Percentiles rank a stretch among this genome's conserved stretches.
phyloP scores from a whole-genome alignment of 345 rosid genomes.

The Rhodamnia rubescens region DNA sequence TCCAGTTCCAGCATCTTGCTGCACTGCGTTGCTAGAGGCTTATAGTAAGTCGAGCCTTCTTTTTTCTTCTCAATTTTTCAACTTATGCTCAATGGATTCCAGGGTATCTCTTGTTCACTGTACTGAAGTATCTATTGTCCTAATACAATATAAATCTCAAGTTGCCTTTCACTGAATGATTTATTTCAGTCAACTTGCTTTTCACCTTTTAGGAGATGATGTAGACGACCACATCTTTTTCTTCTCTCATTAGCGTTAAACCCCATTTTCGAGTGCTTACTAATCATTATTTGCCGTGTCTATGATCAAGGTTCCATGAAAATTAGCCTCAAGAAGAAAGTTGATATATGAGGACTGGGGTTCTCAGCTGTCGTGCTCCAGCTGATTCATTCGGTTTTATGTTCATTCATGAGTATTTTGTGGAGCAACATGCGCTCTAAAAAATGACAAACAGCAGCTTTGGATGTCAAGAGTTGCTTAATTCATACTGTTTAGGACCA shows the following conservation, averaged over 20 bases:
- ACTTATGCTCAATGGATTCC: neutral
- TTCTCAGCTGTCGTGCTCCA: neutral
- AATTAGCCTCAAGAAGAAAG: neutral
- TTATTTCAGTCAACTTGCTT: neutral
- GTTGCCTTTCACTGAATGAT: neutral
- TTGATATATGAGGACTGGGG: neutral
- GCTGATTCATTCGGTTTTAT: neutral
- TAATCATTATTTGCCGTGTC: neutral
- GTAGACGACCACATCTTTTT: neutral
- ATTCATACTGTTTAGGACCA: neutral
- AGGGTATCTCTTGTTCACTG: neutral
- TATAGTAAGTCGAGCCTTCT: slow-evolving; percentile 44
- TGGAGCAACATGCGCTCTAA: neutral
- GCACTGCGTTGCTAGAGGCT: slow-evolving; percentile 94
- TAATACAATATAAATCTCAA: neutral
- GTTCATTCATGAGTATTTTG: neutral
- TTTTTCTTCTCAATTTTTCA: neutral
- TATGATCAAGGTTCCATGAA: neutral
- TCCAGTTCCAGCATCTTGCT: slow-evolving; percentile 96
- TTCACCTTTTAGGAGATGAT: neutral
- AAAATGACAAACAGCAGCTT: neutral
- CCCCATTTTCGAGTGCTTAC: neutral
- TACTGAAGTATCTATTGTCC: neutral
- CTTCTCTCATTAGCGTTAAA: neutral
- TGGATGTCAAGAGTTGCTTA: neutral